A percentile compares a stretch with the other conserved stretches of the same genome.
phyloP scores from a whole-genome alignment of 2,329 filamentous ascomycete species.

The Epicoccum sorghinum region DNA sequence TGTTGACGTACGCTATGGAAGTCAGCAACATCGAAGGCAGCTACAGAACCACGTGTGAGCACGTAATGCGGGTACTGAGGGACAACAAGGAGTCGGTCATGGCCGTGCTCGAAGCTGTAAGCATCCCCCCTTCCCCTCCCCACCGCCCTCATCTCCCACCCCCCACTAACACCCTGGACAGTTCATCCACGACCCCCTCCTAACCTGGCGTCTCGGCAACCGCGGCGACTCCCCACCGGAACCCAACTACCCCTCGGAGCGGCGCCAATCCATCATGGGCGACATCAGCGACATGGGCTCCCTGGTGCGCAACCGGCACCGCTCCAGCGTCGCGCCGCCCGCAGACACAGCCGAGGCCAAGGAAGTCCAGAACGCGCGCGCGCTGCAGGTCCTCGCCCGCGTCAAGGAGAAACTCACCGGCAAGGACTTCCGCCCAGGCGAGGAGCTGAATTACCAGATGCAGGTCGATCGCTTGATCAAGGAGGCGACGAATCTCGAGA shows the following conservation, averaged over 20 bases:
- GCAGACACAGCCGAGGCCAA: constrained; percentile 54
- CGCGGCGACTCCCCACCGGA: constrained; percentile 67
- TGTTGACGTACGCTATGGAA: constrained; percentile 99
- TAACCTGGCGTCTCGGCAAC: constrained; percentile 87
- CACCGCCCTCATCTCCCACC: constrained; percentile 45
- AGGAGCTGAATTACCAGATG: constrained; percentile 82
- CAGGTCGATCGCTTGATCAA: constrained; percentile 95
- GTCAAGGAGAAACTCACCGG: constrained; percentile 97
- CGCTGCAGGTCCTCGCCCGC: constrained; percentile 86
- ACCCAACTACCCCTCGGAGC: constrained; percentile 65
- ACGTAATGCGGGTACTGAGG: constrained; percentile 94
- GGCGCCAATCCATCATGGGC: constrained; percentile 64
- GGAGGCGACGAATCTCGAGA: constrained; percentile 96
- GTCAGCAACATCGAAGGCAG: constrained; percentile 99
- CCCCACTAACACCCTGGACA: constrained; percentile 44
- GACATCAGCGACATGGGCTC: constrained; percentile 44
- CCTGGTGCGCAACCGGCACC: constrained; percentile 44
- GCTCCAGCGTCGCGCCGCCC: constrained; percentile 39
- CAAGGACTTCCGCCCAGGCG: constrained; percentile 78
- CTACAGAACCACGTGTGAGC: constrained; percentile 97
- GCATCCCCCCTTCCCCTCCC: constrained; percentile 35
- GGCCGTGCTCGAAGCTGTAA: constrained; percentile 95
- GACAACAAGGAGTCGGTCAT: constrained; percentile 99
- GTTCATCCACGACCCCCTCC: constrained; percentile 99
- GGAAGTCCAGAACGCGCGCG: constrained; percentile 92